Evolutionary conservation across 805 yeast genomes (phyloP).

Genomic region (Candida mattraensis): DNA sequence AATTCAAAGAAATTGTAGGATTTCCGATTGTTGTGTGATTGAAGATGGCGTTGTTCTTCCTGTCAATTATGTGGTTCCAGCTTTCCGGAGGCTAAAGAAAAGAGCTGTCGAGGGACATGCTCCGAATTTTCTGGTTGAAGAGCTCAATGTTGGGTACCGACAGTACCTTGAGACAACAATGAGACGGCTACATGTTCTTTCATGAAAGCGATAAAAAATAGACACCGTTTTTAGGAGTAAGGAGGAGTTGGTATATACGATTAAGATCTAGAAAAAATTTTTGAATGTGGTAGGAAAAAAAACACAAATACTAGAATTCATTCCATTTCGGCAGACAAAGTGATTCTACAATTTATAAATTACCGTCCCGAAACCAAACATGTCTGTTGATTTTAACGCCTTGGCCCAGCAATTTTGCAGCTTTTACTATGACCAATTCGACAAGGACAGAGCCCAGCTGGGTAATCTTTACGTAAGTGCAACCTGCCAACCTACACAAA

Average conservation of each 20-base stretch:
- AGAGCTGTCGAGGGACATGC: conserved; percentile 1
- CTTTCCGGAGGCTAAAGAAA: conserved; percentile 45
- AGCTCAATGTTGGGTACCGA: conserved; percentile 30
- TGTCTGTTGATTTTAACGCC: conserved; percentile 38
- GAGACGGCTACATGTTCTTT: too few species aligned
- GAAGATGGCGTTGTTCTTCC: conserved; percentile 43
- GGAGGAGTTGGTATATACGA: too few species aligned
- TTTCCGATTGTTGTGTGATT: conserved; percentile 54
- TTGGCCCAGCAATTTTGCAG: conserved; percentile 75
- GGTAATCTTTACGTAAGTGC: conserved; percentile 77
- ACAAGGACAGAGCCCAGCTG: conserved; percentile 85
- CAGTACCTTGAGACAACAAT: conserved; percentile 25
- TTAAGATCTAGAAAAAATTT: conserved; percentile 1
- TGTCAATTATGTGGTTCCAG: conserved; percentile 46
- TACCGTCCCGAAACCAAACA: too few species aligned
- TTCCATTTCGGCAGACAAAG: too few species aligned
- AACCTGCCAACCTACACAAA: neutral
- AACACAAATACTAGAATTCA: too few species aligned
- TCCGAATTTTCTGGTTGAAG: conserved; percentile 9
- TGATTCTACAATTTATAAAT: too few species aligned
- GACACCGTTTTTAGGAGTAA: too few species aligned
- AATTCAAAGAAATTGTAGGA: conserved; percentile 37
- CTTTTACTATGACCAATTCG: conserved; percentile 95
- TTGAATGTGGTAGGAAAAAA: conserved; percentile 1
- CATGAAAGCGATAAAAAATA: conserved; percentile 1